Base-by-base conservation (phyloP, 2,329 filamentous ascomycete genomes). In the Proliferodiscus dingleyae region DNA sequence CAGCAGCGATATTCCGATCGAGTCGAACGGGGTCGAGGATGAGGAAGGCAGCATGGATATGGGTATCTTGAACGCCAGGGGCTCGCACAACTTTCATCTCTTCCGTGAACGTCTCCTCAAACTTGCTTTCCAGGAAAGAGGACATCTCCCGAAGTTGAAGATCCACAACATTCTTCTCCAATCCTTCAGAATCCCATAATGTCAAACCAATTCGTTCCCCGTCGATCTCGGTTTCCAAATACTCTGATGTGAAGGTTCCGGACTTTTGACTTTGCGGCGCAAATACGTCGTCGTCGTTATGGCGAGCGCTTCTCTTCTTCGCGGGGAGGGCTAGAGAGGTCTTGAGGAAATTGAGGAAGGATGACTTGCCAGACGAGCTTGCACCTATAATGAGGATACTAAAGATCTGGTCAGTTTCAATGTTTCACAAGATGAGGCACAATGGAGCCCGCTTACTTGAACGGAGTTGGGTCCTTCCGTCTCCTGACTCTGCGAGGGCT, bases 31-130 rank as follows among this genome's bases (percentile, higher is more conserved):
- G 93, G 64, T 98, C 93, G 44, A 98, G 80, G 45, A 98, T 73
- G 45, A 97, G 75, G 68, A 98, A 95, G 44, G 89, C 89, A 56
- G 89, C 94, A 65, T 98, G 93, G 55, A 98, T 95, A 66, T 98
- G 93, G 41, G 91, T 96, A 71, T 98, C 93, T 64, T 89, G 87
- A 54, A 88, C 86, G 45, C 90, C 91, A 21, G 93, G 91, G 43
- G 90, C 89, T 60, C 93, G 86, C 51, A 96, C 77, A 37, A 98
- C 90, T 72, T 96, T 97, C 78, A 95, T 95, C 72, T 98, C 93
- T 69, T 98, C 93, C 39, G 81, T 81, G 64, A 98, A 95, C 0
- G 93, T 97, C 62, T 98, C 93, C 66, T 98, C 91, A 58, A 98
- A 98, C 67, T 97, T 97, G 72, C 86, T 91, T 72, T 98, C 93